Evolutionary conservation across 1,139 yeast genomes (phyloP).

Genomic region (Yamadazyma aaseri): DNA sequence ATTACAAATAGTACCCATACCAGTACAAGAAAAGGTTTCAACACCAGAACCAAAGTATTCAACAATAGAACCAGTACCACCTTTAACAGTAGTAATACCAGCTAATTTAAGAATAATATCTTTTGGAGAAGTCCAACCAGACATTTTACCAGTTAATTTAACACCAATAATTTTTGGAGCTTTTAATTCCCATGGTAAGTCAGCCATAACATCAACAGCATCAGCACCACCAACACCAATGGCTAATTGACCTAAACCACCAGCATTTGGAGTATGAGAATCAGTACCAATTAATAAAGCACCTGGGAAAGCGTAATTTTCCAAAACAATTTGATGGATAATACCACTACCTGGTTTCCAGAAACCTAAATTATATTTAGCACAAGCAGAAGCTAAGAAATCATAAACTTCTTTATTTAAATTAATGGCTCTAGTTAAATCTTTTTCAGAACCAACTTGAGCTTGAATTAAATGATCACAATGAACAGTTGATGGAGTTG

Average conservation of each 20-base stretch:
- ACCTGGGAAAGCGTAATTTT: conserved; percentile 94
- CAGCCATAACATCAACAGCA: conserved; percentile 95
- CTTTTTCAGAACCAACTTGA: conserved; percentile 82
- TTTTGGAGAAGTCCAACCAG: conserved; percentile 95
- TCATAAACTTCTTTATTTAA: conserved; percentile 93
- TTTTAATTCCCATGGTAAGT: conserved; percentile 98
- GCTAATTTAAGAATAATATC: conserved; percentile 92
- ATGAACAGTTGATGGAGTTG: conserved; percentile 93
- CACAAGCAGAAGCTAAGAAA: conserved; percentile 86
- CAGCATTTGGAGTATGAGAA: conserved; percentile 97
- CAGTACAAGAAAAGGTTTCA: conserved; percentile 81
- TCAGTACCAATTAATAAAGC: conserved; percentile 96
- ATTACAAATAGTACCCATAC: conserved; percentile 99
- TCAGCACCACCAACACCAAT: conserved; percentile 99
- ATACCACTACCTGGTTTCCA: conserved; percentile 99
- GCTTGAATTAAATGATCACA: conserved; percentile 98
- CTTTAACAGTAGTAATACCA: conserved; percentile 88
- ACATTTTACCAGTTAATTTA: conserved; percentile 78
- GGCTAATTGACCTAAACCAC: conserved; percentile 95
- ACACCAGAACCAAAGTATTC: conserved; percentile 98
- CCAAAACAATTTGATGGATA: conserved; percentile 94
- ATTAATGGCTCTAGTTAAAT: conserved; percentile 70
- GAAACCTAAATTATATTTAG: conserved; percentile 91
- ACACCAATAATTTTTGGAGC: conserved; percentile 95
- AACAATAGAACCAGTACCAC: conserved; percentile 94